Conservation (phyloP, 768 basidiomycete species). For the Astraeus odoratus region DNA sequence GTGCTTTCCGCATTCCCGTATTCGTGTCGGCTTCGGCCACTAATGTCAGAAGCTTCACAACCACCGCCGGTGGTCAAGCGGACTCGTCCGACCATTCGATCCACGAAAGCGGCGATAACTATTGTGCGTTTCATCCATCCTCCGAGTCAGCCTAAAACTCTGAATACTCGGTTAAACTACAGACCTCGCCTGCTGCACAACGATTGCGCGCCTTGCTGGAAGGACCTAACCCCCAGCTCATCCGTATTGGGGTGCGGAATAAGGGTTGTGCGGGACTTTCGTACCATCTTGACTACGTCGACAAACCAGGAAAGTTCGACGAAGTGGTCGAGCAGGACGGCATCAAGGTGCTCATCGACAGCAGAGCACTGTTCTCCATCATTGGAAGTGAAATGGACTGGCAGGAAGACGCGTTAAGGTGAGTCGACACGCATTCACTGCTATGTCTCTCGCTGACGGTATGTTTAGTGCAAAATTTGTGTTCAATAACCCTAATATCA, state of each 20-base stretch:
- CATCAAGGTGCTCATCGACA: conserved; percentile 89
- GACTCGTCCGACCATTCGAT: conserved; percentile 55
- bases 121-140: conserved; percentile 42
- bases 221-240: conserved; percentile 84
- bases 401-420: conserved; percentile 90
- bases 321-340: conserved; percentile 96
- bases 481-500: conserved; percentile 89
- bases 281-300: conserved; percentile 91
- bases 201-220: conserved; percentile 67
- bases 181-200: conserved; percentile 77
- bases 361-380: conserved; percentile 94
- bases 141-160: background rate
- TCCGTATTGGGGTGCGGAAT: conserved; percentile 93
- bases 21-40: conserved; percentile 41
- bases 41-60: conserved; percentile 66
- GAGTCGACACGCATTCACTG: conserved; percentile 19
- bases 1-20: background rate
- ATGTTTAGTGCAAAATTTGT: conserved; percentile 63
- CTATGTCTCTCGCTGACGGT: conserved; percentile 3
- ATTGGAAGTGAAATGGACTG: conserved; percentile 99
- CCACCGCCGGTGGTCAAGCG: conserved; percentile 59
- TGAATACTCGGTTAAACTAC: conserved; percentile 6
- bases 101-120: conserved; percentile 71
- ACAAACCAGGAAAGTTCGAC: conserved; percentile 84
- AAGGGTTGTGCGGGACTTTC: conserved; percentile 92